These are phyloP conservation scores for Exophiala phaeomuriformis DNA, from an alignment of 2,329 filamentous ascomycete genomes.

Conservation along the genomic window DNA sequence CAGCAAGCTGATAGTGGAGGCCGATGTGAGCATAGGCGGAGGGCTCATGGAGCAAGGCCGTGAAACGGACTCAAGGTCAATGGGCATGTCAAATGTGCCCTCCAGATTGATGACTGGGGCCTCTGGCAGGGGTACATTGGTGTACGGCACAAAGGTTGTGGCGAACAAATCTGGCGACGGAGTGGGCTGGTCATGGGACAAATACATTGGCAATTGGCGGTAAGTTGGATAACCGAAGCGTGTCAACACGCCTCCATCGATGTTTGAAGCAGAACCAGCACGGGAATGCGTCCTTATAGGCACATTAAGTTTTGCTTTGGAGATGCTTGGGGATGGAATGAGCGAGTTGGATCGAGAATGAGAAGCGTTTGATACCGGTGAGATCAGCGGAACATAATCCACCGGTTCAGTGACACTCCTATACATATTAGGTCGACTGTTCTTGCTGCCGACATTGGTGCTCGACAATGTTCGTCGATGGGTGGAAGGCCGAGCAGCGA, in stretches of 20 bases:
- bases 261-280: constrained; percentile 59
- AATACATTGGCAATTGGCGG: constrained; percentile 60
- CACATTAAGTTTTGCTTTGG: constrained; percentile 32
- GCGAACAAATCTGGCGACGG: constrained; percentile 31
- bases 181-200: constrained; percentile 38
- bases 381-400: constrained; percentile 39
- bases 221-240: constrained; percentile 81
- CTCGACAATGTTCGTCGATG: constrained; percentile 32
- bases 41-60: constrained; percentile 39
- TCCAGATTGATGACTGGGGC: constrained; percentile 38
- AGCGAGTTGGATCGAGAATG: constrained; percentile 24
- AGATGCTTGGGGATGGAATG: constrained; percentile 21
- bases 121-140: constrained; percentile 27
- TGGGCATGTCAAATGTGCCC: constrained; percentile 25
- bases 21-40: constrained; percentile 32
- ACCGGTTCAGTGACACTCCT: constrained; percentile 42
- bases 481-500: constrained; percentile 8
- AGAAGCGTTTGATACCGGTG: constrained; percentile 38
- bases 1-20: constrained; percentile 59
- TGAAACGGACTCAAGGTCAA: constrained; percentile 29
- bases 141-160: constrained; percentile 23
- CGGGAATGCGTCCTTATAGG: constrained; percentile 43
- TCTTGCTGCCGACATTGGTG: constrained; percentile 44
- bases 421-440: constrained; percentile 40
- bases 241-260: constrained; percentile 59